Base-by-base conservation (phyloP, 1,284 basidiomycete genomes). In the Moniliophthora roreri region DNA sequence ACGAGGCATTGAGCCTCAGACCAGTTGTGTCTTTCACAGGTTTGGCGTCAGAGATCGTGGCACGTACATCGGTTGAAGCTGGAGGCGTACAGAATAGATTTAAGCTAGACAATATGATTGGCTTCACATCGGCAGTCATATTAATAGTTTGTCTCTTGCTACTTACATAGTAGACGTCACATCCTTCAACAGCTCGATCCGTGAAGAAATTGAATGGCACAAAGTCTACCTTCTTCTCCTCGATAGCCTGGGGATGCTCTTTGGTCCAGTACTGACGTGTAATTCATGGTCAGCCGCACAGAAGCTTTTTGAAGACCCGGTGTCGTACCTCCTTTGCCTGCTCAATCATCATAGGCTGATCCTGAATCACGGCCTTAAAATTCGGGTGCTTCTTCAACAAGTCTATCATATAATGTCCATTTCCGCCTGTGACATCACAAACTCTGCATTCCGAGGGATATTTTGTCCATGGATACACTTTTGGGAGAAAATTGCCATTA, bases 401-500 rank as follows among this genome's bases (percentile, higher is more conserved):
- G 16, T 69, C 66, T 15, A 80, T 63, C 3, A 73, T 66, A 16
- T 77, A 63, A 15, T 69, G 61, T 0, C 81, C 80, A 23, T 73
- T 62, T 1, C 79, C 75, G 0, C 76, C 70, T 2, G 77, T 80
- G 8, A 84, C 66, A 60, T 83, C 81, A 35, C 75, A 77, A 8
- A 84, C 58, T 0, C 66, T 69, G 0, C 73, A 65, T 10, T 65
- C 68, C 3, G 62, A 32, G 3, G 64, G 59, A 1, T 77, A 63
- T 8, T 63, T 60, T n/a, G 62, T 54, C 80, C 78, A 82, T 5
- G 78, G 75, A 59, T 75, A 79, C 3, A 55, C 72, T 77, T n/a
- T n/a, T n/a, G n/a, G n/a, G n/a, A n/a, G n/a, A n/a, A n/a, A n/a
- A n/a, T 36, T 41, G 13, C 53, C 52, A 32, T 48, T 57, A 32